phyloP scores from a whole-genome alignment of 192 early-diverging fungal species.

The Coemansia sp. region DNA sequence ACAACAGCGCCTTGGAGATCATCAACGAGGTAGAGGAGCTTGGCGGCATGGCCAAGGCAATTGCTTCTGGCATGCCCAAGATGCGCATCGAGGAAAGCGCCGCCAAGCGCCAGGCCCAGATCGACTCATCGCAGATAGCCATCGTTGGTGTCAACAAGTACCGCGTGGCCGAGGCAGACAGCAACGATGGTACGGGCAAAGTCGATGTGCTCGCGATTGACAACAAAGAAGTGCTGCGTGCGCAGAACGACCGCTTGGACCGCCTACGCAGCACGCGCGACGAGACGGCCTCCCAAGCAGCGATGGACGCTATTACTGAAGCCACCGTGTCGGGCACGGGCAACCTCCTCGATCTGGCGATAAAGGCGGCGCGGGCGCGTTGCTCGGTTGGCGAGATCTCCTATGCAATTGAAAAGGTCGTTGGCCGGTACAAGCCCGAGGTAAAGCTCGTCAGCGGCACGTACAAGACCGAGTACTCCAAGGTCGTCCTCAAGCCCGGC shows the following conservation, averaged over 20 bases:
- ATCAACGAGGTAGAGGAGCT: constrained; percentile 81
- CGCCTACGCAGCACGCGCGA: constrained; percentile 62
- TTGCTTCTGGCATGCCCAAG: constrained; percentile 88
- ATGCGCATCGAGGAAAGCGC: constrained; percentile 87
- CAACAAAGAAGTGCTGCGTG: constrained; percentile 72
- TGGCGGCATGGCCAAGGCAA: constrained; percentile 93
- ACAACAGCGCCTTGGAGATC: constrained; percentile 66
- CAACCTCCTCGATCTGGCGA: constrained; percentile 75
- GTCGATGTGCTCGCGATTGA: constrained; percentile 76
- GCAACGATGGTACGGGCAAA: constrained; percentile 9
- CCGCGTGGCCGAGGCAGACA: constrained; percentile 63
- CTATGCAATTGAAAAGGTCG: constrained; percentile 75
- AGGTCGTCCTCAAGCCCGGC: constrained; percentile 21
- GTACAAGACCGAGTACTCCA: constrained; percentile 81
- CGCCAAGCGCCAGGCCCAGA: constrained; percentile 85
- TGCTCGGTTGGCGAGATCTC: constrained; percentile 91
- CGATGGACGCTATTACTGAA: constrained; percentile 69
- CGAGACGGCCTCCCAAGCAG: constrained; percentile 50
- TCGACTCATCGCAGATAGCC: constrained; percentile 83
- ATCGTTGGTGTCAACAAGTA: constrained; percentile 96
- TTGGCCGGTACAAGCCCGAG: constrained; percentile 81
- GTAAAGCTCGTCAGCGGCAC: constrained; percentile 85
- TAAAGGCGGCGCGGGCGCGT: constrained; percentile 74
- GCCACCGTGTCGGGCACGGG: constrained; percentile 67
- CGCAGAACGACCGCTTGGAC: constrained; percentile 70